These are phyloP conservation scores for Candida nemodendra DNA, from an alignment of 805 yeast genomes.

Conservation along the genomic window DNA sequence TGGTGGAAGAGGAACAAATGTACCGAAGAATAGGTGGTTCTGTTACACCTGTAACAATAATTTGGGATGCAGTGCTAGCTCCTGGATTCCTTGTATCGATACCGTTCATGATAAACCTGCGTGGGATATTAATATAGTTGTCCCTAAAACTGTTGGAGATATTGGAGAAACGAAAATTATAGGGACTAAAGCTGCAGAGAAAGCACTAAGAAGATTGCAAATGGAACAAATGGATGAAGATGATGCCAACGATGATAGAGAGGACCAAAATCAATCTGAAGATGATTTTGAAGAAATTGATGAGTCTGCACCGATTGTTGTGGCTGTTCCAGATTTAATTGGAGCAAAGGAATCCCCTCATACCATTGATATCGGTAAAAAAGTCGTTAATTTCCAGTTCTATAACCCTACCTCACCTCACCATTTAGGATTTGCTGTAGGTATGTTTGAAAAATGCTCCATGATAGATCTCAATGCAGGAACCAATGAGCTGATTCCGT, in stretches of 20 bases:
- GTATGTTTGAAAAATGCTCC: conserved; percentile 71
- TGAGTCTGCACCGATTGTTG: conserved; percentile 49
- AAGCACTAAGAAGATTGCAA: conserved; percentile 27
- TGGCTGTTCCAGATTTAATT: conserved; percentile 68
- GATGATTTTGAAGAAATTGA: conserved; percentile 49
- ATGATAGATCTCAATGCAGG: conserved; percentile 44
- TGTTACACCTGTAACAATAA: conserved; percentile 84
- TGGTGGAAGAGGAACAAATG: conserved; percentile 52
- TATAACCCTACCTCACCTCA: conserved; percentile 89
- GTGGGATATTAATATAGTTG: conserved; percentile 87
- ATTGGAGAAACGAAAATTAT: conserved; percentile 50
- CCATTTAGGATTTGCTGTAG: conserved; percentile 93
- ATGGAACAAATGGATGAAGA: conserved; percentile 35
- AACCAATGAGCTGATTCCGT: conserved; percentile 23
- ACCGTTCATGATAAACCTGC: conserved; percentile 83
- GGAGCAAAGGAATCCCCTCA: conserved; percentile 72
- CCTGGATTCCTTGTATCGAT: conserved; percentile 98
- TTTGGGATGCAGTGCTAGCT: conserved; percentile 75
- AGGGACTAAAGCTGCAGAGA: conserved; percentile 38
- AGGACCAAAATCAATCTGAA: conserved; percentile 35
- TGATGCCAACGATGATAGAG: conserved; percentile 28
- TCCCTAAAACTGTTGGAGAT: conserved; percentile 77
- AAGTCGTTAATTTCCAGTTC: conserved; percentile 72
- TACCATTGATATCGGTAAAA: conserved; percentile 70
- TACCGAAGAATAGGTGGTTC: conserved; percentile 61